Conservation (phyloP, 169 alveolate genomes). For the Plasmodium adleri region DNA sequence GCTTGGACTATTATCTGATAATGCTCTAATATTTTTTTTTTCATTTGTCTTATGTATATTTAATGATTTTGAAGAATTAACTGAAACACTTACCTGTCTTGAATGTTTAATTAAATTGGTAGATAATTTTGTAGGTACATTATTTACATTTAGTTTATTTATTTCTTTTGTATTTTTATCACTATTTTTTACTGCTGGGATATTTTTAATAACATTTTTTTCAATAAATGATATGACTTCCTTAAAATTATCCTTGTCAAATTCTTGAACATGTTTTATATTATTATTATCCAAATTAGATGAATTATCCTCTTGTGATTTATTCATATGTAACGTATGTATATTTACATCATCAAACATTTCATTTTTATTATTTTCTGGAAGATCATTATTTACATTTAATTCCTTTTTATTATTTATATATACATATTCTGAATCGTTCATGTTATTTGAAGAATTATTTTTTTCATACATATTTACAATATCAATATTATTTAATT, state of each 20-base stretch:
- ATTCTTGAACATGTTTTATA: neutral
- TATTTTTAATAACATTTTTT: constrained; percentile 58
- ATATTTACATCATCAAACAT: neutral
- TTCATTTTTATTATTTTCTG: neutral
- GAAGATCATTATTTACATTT: neutral
- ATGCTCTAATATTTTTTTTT: constrained; percentile 5
- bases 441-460: constrained; percentile 1
- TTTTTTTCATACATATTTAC: constrained; percentile 57
- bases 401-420: neutral
- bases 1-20: constrained; percentile 1
- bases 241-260: constrained; percentile 43
- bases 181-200: constrained; percentile 9
- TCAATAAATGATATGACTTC: constrained; percentile 66
- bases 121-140: neutral
- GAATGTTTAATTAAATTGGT: neutral
- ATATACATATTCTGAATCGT: neutral
- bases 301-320: neutral
- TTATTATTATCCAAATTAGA: neutral
- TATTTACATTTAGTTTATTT: neutral
- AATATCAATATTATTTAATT: constrained; percentile 40
- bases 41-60: neutral
- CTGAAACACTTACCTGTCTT: neutral
- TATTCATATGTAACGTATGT: neutral
- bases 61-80: constrained; percentile 13
- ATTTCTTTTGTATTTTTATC: neutral